A percentile compares a stretch with the other conserved stretches of the same genome.
phyloP scores from a whole-genome alignment of 805 yeast genomes.

The Teunomyces lycoperdinae region DNA sequence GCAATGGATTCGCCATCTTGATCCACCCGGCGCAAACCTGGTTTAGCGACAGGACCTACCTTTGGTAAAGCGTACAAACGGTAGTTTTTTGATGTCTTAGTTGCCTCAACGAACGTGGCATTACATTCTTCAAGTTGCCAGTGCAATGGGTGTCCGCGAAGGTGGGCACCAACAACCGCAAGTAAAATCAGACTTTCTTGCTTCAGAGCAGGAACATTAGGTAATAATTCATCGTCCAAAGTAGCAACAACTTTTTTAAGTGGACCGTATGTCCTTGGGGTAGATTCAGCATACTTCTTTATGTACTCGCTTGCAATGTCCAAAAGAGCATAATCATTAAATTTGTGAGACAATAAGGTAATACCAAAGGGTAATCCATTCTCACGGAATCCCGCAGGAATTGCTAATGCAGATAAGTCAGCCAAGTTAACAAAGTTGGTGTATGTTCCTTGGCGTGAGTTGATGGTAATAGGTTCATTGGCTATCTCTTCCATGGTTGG shows the following conservation, averaged over 20 bases:
- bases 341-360: constrained; percentile 76
- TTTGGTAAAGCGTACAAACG: constrained; percentile 80
- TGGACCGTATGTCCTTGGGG: constrained; percentile 57
- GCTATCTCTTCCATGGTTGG: constrained; percentile 75
- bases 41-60: constrained; percentile 80
- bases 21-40: constrained; percentile 76
- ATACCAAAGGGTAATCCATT: constrained; percentile 93
- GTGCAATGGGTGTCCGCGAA: constrained; percentile 82
- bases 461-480: constrained; percentile 75
- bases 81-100: constrained; percentile 71
- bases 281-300: constrained; percentile 40
- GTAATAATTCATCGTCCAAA: constrained; percentile 45
- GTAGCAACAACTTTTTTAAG: constrained; percentile 35
- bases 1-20: constrained; percentile 58
- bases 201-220: constrained; percentile 43
- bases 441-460: constrained; percentile 96
- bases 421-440: constrained; percentile 95
- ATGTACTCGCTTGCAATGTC: constrained; percentile 77
- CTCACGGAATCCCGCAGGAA: constrained; percentile 80
- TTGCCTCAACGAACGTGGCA: constrained; percentile 64
- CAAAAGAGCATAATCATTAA: constrained; percentile 84
- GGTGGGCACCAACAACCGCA: constrained; percentile 97
- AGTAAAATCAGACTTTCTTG: constrained; percentile 51
- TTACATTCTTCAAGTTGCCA: constrained; percentile 89
- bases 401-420: constrained; percentile 85